phyloP scores from a whole-genome alignment of 1,139 yeast genomes.

The Martiniozyma asiatica region DNA sequence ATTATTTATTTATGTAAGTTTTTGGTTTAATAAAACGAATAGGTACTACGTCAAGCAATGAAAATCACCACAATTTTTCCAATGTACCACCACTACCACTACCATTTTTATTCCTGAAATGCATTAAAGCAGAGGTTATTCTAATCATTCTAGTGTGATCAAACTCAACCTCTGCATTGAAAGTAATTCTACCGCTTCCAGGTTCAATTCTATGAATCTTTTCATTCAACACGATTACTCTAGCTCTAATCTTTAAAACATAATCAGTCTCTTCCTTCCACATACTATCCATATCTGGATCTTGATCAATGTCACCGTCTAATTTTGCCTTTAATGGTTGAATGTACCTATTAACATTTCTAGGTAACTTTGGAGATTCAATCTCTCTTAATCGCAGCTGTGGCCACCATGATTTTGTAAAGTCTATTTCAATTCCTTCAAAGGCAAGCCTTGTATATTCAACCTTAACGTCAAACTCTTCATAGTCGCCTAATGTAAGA shows the following conservation, averaged over 20 bases:
- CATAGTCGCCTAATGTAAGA: slow-evolving; percentile 17
- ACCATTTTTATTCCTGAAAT: slow-evolving; percentile 12
- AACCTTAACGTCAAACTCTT: slow-evolving; percentile 17
- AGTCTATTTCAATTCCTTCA: slow-evolving; percentile 21
- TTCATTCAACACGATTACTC: slow-evolving; percentile 14
- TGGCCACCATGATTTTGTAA: slow-evolving; percentile 19
- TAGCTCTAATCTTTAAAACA: slow-evolving; percentile 19
- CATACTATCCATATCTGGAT: slow-evolving; percentile 14
- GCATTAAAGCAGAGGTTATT: slow-evolving; percentile 16
- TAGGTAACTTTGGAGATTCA: slow-evolving; percentile 17
- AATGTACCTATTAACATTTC: slow-evolving; percentile 17
- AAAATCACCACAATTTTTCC: slow-evolving; percentile 19
- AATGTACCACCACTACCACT: slow-evolving; percentile 13
- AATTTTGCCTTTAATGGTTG: slow-evolving; percentile 17
- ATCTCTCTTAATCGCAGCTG: slow-evolving; percentile 15
- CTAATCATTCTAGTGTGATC: slow-evolving; percentile 23
- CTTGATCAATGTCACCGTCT: slow-evolving; percentile 14
- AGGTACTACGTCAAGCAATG: no score
- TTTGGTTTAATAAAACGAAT: no score
- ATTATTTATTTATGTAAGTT: no score
- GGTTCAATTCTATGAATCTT: slow-evolving; percentile 13
- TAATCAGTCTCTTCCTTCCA: slow-evolving; percentile 18
- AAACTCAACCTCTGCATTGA: slow-evolving; percentile 21
- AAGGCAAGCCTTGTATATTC: slow-evolving; percentile 18
- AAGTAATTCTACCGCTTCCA: slow-evolving; percentile 19